phyloP scores from a whole-genome alignment of 2,329 filamentous ascomycete genomes.

The Reticulascus tulasneorum region DNA sequence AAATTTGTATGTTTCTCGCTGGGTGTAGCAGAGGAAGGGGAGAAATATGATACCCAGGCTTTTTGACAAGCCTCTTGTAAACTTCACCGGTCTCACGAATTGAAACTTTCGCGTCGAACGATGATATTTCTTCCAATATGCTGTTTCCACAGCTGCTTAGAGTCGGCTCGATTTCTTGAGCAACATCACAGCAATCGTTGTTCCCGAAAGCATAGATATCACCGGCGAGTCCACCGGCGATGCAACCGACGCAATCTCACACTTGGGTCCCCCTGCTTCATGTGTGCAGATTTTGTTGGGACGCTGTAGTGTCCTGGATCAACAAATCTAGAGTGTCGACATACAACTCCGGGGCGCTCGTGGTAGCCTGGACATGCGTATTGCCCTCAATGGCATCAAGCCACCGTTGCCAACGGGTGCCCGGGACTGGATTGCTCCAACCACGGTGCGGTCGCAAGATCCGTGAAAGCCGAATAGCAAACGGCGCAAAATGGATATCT shows the following conservation, averaged over 20 bases:
- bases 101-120: too few species aligned
- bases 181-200: background rate
- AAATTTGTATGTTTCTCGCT: too few species aligned
- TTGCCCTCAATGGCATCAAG: constrained; percentile 65
- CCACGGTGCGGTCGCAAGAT: constrained; percentile 61
- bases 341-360: constrained; percentile 54
- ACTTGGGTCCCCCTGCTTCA: too few species aligned
- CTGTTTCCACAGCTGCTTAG: background rate
- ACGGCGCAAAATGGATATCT: constrained; percentile 72
- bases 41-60: too few species aligned
- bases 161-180: background rate
- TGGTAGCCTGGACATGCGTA: constrained; percentile 61
- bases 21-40: too few species aligned
- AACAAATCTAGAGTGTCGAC: constrained; percentile 56
- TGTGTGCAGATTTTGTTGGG: too few species aligned
- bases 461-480: constrained; percentile 64
- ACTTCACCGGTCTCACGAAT: too few species aligned
- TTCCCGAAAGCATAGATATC: too few species aligned
- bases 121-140: too few species aligned
- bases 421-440: constrained; percentile 61
- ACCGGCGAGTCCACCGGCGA: too few species aligned
- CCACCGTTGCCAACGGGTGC: constrained; percentile 64
- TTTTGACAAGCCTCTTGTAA: too few species aligned
- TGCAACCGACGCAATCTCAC: too few species aligned
- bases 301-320: constrained; percentile 4